Evolutionary conservation across 225 moss, liverwort and hornwort genomes (phyloP).

Genomic region (Asterella californica): DNA sequence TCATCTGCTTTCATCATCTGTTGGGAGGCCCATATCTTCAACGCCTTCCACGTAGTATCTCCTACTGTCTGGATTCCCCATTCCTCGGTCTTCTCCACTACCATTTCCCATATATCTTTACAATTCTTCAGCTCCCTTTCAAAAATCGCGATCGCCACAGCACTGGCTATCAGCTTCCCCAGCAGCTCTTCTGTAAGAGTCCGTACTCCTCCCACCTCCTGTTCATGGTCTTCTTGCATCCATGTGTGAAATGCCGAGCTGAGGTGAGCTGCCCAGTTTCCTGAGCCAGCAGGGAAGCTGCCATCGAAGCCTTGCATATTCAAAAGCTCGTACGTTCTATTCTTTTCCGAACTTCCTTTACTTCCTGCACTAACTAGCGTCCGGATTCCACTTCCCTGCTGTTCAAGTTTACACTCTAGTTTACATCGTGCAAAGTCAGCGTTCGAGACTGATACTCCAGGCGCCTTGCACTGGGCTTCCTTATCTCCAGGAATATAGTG

Average conservation of each 20-base stretch:
- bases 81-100: constrained; percentile 22
- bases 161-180: constrained; percentile 5
- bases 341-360: neutral
- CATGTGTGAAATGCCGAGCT: neutral
- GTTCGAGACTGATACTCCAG: too few species aligned
- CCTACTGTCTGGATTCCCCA: constrained; percentile 19
- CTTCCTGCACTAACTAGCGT: too few species aligned
- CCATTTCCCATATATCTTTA: constrained; percentile 22
- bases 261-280: constrained; percentile 10
- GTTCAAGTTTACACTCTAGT: too few species aligned
- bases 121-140: neutral
- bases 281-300: constrained; percentile 14
- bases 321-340: constrained; percentile 5
- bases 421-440: too few species aligned
- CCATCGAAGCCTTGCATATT: constrained; percentile 26
- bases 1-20: neutral
- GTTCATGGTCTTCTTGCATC: neutral
- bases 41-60: neutral
- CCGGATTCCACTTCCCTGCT: too few species aligned
- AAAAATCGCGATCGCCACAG: constrained; percentile 17
- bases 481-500: too few species aligned
- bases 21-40: constrained; percentile 2
- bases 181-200: neutral
- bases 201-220: neutral
- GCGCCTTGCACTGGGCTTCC: too few species aligned